Conservation (phyloP, 768 basidiomycete genomes). For the Suillus americanus region DNA sequence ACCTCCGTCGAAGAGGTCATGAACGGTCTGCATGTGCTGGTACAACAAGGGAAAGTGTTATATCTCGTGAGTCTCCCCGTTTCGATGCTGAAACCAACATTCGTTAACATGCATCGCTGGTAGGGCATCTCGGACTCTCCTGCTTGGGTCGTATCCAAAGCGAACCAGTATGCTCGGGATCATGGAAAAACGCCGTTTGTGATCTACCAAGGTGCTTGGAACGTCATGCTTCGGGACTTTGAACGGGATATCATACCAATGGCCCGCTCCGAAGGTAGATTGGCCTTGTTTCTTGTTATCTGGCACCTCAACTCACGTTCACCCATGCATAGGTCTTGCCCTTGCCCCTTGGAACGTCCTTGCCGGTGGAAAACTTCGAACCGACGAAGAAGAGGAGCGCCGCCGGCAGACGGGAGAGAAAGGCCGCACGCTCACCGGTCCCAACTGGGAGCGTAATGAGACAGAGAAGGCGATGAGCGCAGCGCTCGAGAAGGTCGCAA, state of each 20-base stretch:
- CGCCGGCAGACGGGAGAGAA: background rate
- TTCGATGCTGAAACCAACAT: background rate
- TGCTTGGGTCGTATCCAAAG: background rate
- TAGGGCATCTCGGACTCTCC: background rate
- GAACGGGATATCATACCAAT: background rate
- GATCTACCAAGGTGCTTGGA: background rate
- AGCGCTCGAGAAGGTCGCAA: background rate
- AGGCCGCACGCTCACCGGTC: background rate
- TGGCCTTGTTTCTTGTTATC: background rate
- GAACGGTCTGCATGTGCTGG: background rate
- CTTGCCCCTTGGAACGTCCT: background rate
- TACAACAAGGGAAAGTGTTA: background rate
- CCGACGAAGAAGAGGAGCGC: background rate
- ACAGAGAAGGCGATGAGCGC: background rate
- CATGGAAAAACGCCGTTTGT: background rate
- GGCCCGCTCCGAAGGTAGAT: background rate
- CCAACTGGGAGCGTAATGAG: background rate
- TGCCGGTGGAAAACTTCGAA: background rate
- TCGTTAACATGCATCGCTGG: background rate
- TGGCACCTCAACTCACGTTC: background rate
- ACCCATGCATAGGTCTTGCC: background rate
- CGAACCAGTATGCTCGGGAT: background rate
- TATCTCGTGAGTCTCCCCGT: background rate
- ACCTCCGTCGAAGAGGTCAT: background rate
- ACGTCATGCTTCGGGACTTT: background rate